A percentile compares a stretch with the other conserved stretches of the same genome.
Conservation (phyloP, 1,284 basidiomycete genomes). For the Ganoderma multipileum region DNA sequence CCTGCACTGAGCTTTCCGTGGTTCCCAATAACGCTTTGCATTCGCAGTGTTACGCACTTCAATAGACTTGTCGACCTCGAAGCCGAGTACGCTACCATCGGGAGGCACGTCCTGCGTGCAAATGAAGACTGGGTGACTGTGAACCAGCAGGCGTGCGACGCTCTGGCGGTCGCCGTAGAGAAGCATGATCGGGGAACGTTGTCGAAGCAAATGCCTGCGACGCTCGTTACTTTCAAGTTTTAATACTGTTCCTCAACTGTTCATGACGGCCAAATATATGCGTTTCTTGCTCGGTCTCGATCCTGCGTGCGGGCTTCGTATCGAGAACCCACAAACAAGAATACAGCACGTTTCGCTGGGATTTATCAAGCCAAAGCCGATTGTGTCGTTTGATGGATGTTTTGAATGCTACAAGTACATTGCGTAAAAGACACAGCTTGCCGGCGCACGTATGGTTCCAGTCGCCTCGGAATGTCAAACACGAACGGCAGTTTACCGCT, state of each 20-base stretch:
- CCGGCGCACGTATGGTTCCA: not conserved
- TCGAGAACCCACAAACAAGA: no score
- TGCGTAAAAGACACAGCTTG: not conserved
- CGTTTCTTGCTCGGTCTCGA: no score
- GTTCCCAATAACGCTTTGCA: not conserved
- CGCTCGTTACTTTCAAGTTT: conserved; percentile 36
- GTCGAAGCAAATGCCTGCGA: conserved; percentile 46
- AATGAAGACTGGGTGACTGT: conserved; percentile 46
- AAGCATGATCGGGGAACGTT: conserved; percentile 45
- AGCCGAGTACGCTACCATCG: conserved; percentile 47
- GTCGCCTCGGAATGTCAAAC: not conserved
- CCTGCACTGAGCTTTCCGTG: conserved; percentile 23
- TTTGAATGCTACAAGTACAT: not conserved
- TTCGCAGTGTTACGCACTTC: conserved; percentile 44
- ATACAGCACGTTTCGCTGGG: no score
- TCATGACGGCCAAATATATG: no score
- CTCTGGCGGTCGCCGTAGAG: conserved; percentile 41
- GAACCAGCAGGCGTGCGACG: conserved; percentile 38
- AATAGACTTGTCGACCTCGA: conserved; percentile 50
- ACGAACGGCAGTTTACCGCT: conserved; percentile 16
- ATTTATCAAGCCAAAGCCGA: no score
- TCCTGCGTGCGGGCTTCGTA: no score
- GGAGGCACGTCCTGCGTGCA: conserved; percentile 38
- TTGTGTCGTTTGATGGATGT: not conserved
- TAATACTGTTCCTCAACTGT: not conserved